Conservation (phyloP, 1,284 basidiomycete genomes). For the Sanguinoderma infundibulare region DNA sequence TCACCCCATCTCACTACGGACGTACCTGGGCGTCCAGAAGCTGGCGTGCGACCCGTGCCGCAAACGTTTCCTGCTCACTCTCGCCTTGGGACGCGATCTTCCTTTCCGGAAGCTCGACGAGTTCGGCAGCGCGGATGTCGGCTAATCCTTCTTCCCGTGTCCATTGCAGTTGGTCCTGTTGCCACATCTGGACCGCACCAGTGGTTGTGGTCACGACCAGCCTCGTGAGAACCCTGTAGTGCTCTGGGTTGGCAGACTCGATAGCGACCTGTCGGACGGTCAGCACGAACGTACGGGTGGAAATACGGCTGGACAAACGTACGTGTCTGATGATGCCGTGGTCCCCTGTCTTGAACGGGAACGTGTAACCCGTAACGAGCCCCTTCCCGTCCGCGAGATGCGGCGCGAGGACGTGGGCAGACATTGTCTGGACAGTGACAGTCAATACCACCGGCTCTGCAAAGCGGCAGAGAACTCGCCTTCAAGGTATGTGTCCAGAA, state of each 20-base stretch:
- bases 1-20: slow-evolving; percentile 39
- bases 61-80: slow-evolving; percentile 59
- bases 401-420: slow-evolving; percentile 63
- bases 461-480: slow-evolving; percentile 45
- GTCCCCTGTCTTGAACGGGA: slow-evolving; percentile 72
- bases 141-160: slow-evolving; percentile 84
- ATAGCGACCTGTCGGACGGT: slow-evolving; percentile 52
- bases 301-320: slow-evolving; percentile 29
- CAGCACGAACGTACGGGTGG: slow-evolving; percentile 10
- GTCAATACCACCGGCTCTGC: not conserved
- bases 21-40: slow-evolving; percentile 60
- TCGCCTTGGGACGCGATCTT: slow-evolving; percentile 47
- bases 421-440: slow-evolving; percentile 44
- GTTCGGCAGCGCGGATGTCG: slow-evolving; percentile 64
- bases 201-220: slow-evolving; percentile 75
- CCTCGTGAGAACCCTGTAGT: slow-evolving; percentile 49
- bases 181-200: slow-evolving; percentile 81
- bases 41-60: slow-evolving; percentile 63
- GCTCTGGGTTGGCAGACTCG: slow-evolving; percentile 51
- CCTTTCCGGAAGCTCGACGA: slow-evolving; percentile 82
- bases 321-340: slow-evolving; percentile 81
- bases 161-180: slow-evolving; percentile 71
- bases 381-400: slow-evolving; percentile 60
- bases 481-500: slow-evolving; percentile 70
- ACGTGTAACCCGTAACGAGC: slow-evolving; percentile 62